phyloP scores from a whole-genome alignment of 306 rosid species.

The Castanospermum australe region DNA sequence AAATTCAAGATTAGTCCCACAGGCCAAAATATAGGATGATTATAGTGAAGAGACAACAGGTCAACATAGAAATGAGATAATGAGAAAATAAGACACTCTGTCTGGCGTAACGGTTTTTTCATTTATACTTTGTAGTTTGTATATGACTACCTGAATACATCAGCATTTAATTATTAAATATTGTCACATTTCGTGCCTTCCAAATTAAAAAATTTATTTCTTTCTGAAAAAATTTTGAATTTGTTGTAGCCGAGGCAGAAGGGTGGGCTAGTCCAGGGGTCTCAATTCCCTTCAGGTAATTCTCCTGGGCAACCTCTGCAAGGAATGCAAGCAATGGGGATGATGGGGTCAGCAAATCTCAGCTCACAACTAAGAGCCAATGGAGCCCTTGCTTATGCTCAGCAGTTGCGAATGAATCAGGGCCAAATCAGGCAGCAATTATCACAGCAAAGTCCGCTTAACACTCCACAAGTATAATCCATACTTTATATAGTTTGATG shows the following conservation, averaged over 20 bases:
- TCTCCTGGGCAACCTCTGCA: conserved; percentile 80
- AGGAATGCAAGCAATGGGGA: conserved; percentile 87
- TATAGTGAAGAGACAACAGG: background rate
- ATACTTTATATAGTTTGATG: conserved; percentile 14
- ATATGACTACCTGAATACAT: background rate
- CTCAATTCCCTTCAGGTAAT: conserved; percentile 74
- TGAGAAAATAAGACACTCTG: background rate
- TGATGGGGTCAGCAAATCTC: conserved; percentile 71
- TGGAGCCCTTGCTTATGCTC: conserved; percentile 68
- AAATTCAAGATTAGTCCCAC: background rate
- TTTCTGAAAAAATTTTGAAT: conserved; percentile 22
- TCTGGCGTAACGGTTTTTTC: background rate
- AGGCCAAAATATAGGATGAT: background rate
- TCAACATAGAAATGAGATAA: background rate
- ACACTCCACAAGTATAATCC: conserved; percentile 62
- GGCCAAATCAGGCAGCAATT: conserved; percentile 85
- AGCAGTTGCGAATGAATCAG: conserved; percentile 70
- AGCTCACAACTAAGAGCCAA: conserved; percentile 65
- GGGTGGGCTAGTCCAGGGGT: conserved; percentile 68
- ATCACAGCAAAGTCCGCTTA: conserved; percentile 66
- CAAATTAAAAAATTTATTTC: background rate
- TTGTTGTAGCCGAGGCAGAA: conserved; percentile 87
- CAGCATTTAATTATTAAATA: background rate
- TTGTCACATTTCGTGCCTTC: background rate
- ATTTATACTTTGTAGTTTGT: background rate